Percentiles rank a stretch among this genome's conserved stretches.
These are phyloP conservation scores for Scalesia atractyloides DNA, from an alignment of 129 eudicot species.

Conservation along the genomic window DNA sequence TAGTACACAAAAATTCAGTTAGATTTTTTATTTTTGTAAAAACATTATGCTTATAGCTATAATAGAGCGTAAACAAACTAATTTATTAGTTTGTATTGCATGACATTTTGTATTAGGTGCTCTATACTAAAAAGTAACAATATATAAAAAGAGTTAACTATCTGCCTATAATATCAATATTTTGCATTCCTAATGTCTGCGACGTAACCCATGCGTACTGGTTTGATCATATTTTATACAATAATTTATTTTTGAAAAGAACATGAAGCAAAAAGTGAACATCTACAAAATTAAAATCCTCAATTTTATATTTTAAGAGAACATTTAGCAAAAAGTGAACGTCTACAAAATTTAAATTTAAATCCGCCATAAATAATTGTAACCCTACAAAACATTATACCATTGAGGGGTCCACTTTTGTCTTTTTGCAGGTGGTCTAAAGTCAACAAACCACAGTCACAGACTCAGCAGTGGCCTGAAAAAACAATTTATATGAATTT, in stretches of 20 bases:
- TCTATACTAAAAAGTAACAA: too few relatives aligned
- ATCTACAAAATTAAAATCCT: background rate
- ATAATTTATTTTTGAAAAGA: too few relatives aligned
- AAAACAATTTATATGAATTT: background rate
- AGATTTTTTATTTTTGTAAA: too few relatives aligned
- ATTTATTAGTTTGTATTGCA: too few relatives aligned
- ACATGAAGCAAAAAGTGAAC: too few relatives aligned
- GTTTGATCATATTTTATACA: background rate
- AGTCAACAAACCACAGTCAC: conserved; percentile 28
- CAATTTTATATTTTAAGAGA: background rate
- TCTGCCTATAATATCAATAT: background rate
- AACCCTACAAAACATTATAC: conserved; percentile 5
- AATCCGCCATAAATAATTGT: conserved; percentile 1
- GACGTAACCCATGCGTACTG: too few relatives aligned
- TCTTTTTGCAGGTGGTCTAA: conserved; percentile 38
- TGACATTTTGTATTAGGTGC: too few relatives aligned
- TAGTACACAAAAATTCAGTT: too few relatives aligned
- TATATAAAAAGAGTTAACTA: too few relatives aligned
- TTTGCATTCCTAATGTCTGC: background rate
- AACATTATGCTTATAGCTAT: too few relatives aligned
- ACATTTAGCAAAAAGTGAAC: conserved; percentile 1
- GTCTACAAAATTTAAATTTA: background rate
- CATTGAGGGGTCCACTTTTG: conserved; percentile 41
- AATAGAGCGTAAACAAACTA: too few relatives aligned
- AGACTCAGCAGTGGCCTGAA: conserved; percentile 22